phyloP scores from a whole-genome alignment of 805 yeast species.

The Sungouiella blattae region DNA sequence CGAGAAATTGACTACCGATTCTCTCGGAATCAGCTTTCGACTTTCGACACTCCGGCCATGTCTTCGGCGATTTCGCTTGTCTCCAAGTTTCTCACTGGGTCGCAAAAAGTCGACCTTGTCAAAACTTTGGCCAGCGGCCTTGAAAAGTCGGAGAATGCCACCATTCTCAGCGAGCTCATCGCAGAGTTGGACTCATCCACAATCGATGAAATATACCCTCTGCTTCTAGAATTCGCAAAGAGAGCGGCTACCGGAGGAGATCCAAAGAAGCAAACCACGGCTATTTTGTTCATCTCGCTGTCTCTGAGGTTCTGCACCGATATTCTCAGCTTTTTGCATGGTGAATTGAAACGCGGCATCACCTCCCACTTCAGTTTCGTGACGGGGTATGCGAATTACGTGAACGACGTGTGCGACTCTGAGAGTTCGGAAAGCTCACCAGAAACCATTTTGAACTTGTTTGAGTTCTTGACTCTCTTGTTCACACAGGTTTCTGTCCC shows the following conservation, averaged over 20 bases:
- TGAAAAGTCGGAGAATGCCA: constrained; percentile 1
- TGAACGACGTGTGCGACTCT: not conserved
- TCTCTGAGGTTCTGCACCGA: constrained; percentile 3
- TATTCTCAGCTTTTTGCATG: constrained; percentile 2
- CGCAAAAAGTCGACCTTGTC: constrained; percentile 8
- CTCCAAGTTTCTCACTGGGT: constrained; percentile 7
- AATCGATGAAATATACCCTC: constrained; percentile 6
- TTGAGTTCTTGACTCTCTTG: constrained; percentile 36
- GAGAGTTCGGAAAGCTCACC: constrained; percentile 11
- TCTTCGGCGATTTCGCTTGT: constrained; percentile 1
- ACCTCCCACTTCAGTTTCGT: constrained; percentile 10
- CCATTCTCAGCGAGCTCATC: constrained; percentile 11
- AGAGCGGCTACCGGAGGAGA: constrained; percentile 3
- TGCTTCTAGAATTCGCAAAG: constrained; percentile 4
- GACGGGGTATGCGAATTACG: not conserved
- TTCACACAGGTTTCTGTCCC: constrained; percentile 20
- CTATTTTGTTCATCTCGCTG: constrained; percentile 4
- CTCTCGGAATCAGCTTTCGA: too few relatives aligned
- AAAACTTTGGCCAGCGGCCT: constrained; percentile 4
- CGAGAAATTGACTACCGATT: too few relatives aligned
- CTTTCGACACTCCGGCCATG: too few relatives aligned
- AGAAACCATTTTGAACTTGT: constrained; percentile 13
- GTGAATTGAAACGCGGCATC: constrained; percentile 4
- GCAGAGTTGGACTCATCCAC: constrained; percentile 5
- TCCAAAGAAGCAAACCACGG: not conserved